Base-by-base conservation (phyloP, 2,329 filamentous ascomycete species). In the Colletotrichum sp. region DNA sequence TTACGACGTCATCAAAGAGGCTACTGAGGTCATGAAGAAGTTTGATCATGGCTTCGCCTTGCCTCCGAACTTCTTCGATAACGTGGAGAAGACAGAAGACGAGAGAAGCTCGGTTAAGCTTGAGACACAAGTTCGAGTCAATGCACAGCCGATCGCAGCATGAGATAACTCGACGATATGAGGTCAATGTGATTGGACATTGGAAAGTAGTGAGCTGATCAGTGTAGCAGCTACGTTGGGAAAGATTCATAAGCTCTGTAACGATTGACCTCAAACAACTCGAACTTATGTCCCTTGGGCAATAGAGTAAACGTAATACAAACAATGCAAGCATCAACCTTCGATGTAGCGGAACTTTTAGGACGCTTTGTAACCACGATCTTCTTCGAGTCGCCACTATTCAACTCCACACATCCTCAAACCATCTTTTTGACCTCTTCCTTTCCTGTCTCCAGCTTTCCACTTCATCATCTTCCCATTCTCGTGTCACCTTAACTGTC, bases 41-140 rank as follows among this genome's bases (percentile, higher is more conserved):
- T 59, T 73, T 16, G 77, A 81, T 13, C 55, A 78, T 3, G 30
- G 12, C 1, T 82, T 80, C 55, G 39, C 59, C 9, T 63, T 81
- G 8, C 78, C 80, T 1, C 8, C 44, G 1, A 59, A 77, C 55
- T 81, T 80, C 70, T 82, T 82, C 8, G 79, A 81, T 15, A 18
- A 72, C 30, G 4, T 52, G 44, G n/a, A 52, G 6, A 52, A 52
- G 44, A 13, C 2, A 13, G 44, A 24, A 52, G 44, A 13, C 6
- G 44, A 52, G 6, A 24, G 44, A 21, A 52, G n/a, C 44, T 21
- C n/a, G 16, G 6, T 13, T 2, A 21, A 52, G n/a, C 6, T 24
- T 8, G 44, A 52, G 44, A 8, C 44, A 52, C 44, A 52, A 8
- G 6, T 52, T 21, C n/a, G n/a, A 5, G 10, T 52, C 44, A 24